phyloP scores from a whole-genome alignment of 208 protist species.

The Vickermania spadyakhi region DNA sequence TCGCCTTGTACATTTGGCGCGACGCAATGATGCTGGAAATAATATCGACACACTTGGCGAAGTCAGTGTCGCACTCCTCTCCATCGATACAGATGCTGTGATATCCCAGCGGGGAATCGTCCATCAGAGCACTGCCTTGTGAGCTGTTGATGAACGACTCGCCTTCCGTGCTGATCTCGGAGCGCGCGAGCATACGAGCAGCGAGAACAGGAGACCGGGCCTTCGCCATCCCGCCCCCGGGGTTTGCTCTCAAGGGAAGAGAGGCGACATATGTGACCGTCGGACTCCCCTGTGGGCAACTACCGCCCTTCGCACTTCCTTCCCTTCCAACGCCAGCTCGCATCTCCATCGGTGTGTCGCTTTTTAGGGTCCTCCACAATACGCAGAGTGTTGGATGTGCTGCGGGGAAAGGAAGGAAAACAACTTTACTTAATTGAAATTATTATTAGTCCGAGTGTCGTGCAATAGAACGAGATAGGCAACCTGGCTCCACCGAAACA shows the following conservation, averaged over 20 bases:
- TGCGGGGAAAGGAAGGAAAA: no score
- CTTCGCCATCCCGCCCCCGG: background rate
- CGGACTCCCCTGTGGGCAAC: background rate
- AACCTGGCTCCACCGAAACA: no score
- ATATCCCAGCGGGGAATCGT: constrained; percentile 16
- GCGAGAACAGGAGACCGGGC: background rate
- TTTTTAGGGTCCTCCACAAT: no score
- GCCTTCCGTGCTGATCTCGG: background rate
- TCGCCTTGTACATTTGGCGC: constrained; percentile 57
- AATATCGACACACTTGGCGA: constrained; percentile 57
- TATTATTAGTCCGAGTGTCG: no score
- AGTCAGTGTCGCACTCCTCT: constrained; percentile 65
- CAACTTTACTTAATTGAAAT: no score
- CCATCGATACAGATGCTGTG: constrained; percentile 70
- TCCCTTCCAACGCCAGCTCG: no score
- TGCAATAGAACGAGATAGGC: no score
- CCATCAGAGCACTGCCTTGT: constrained; percentile 1
- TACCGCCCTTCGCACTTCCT: no score
- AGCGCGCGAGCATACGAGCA: background rate
- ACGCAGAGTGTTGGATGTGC: no score
- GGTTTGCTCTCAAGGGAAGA: background rate
- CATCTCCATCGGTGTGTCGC: no score
- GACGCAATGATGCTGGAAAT: constrained; percentile 55
- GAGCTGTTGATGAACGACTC: constrained; percentile 3
- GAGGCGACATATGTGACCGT: background rate